Evolutionary conservation across 441 rosid species (phyloP), one percentile per base, ranked within the genome.

Genomic region (Populus hybrid): DNA sequence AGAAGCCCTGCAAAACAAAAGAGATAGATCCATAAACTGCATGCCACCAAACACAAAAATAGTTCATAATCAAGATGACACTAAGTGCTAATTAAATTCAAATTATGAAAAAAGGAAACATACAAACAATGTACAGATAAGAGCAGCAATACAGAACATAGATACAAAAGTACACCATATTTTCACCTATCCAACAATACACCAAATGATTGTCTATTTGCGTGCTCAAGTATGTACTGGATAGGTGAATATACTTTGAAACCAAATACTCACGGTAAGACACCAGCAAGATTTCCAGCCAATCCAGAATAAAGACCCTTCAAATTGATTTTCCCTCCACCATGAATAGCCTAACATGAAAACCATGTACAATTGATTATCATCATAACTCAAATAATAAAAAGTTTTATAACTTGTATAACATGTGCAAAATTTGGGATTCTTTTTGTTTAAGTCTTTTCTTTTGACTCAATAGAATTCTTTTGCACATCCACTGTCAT

Each of bases 1-100:
- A 42, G 98, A 94, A 82, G 97, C 98, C 84, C 95, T 94, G 85
- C 76, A 57, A 57, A 53, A 76, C 11, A 71, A 61, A 67, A 74
- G 61, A 11, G 28, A 50, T 16, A 72, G 14, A n/a, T 14, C 21
- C 63, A 78, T 40, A n/a, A 68, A 59, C 38, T 53, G 50, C 59
- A 67, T 8, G 10, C 46, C n/a, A 26, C 36, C 18, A 11, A 40
- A 69, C 14, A 68, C 34, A 73, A 18, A 46, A 67, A 20, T 1
- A 20, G 20, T 46, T n/a, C 11, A 36, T 10, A 59, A 35, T 38
- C 21, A 30, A 42, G 21, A 61, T 10, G 50, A 11, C 24, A 35
- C 2, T n/a, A 20, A 16, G 14, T n/a, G 21, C 71, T 57, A 30
- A 32, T 68, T 18, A 23, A 32, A n/a, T 70, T 53, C 40, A 20